Percentiles rank a stretch among this genome's conserved stretches.
These are phyloP conservation scores for Ophiostoma triangulosporum DNA, from an alignment of 2,329 filamentous ascomycete genomes.

Conservation along the genomic window DNA sequence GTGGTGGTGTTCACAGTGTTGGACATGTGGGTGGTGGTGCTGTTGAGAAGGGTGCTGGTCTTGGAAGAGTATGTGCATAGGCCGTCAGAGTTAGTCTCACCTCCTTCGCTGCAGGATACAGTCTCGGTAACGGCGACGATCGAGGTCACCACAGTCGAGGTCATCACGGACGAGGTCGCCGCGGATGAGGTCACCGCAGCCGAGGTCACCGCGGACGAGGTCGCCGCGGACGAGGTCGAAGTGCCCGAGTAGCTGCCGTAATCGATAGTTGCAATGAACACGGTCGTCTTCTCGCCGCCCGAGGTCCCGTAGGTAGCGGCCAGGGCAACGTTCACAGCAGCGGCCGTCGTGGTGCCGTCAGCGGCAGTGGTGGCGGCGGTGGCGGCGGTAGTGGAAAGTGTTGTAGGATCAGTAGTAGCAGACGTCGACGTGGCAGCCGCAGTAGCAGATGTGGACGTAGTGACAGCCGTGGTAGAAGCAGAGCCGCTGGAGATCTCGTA, in stretches of 20 bases:
- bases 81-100: conserved; percentile 11
- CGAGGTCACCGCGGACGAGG: not conserved
- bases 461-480: not conserved
- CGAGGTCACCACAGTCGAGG: not conserved
- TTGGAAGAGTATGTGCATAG: not conserved
- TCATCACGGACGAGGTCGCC: not conserved
- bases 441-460: not conserved
- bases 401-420: not conserved
- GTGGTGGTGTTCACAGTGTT: conserved; percentile 2
- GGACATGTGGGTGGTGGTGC: not conserved
- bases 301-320: not conserved
- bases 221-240: not conserved
- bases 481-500: conserved; percentile 3
- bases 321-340: not conserved
- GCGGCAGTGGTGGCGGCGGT: not conserved
- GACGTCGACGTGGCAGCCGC: not conserved
- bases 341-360: not conserved
- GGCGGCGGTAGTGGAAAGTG: not conserved
- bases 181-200: not conserved
- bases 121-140: conserved; percentile 7
- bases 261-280: conserved; percentile 13
- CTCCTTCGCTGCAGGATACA: conserved; percentile 10
- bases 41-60: not conserved
- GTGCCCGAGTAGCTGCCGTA: conserved; percentile 8
- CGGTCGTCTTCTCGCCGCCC: conserved; percentile 1